Percentiles rank a stretch among this genome's conserved stretches.
Conservation (phyloP, 2,329 filamentous ascomycete genomes). For the Fusarium coicis region DNA sequence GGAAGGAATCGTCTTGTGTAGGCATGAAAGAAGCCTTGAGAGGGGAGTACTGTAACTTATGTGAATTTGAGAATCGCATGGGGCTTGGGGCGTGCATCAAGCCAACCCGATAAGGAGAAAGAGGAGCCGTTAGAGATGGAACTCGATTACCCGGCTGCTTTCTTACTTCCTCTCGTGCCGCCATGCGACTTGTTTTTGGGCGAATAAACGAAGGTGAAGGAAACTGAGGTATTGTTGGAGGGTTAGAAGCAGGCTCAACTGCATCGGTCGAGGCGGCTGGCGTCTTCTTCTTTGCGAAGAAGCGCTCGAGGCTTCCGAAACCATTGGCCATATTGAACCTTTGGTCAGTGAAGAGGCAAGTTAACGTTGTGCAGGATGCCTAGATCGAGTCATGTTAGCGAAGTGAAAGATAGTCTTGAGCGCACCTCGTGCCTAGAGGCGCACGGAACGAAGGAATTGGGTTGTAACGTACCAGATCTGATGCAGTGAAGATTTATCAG, state of each 20-base stretch:
- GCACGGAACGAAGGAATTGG: slow-evolving; percentile 18
- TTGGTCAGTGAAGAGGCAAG: slow-evolving; percentile 43
- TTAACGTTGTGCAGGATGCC: slow-evolving; percentile 39
- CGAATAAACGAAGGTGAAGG: slow-evolving; percentile 66
- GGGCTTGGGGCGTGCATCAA: slow-evolving; percentile 24
- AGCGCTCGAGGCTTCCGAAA: slow-evolving; percentile 61
- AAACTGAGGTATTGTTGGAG: slow-evolving; percentile 53
- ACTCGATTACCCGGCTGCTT: slow-evolving; percentile 45
- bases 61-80: slow-evolving; percentile 20
- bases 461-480: slow-evolving; percentile 32
- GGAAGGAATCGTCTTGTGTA: slow-evolving; percentile 37
- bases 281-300: slow-evolving; percentile 60
- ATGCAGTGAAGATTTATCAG: slow-evolving; percentile 6
- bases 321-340: slow-evolving; percentile 56
- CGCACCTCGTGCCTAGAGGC: slow-evolving; percentile 13
- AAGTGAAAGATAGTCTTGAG: slow-evolving; percentile 14
- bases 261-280: slow-evolving; percentile 40
- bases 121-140: slow-evolving; percentile 42
- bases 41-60: slow-evolving; percentile 32
- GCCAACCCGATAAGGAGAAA: slow-evolving; percentile 30
- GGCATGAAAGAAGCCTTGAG: slow-evolving; percentile 44
- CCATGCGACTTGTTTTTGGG: slow-evolving; percentile 65
- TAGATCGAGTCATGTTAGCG: slow-evolving; percentile 39
- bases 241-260: slow-evolving; percentile 34
- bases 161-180: slow-evolving; percentile 62